phyloP scores from a whole-genome alignment of 495 filamentous ascomycete genomes.

The Podospora sp. region DNA sequence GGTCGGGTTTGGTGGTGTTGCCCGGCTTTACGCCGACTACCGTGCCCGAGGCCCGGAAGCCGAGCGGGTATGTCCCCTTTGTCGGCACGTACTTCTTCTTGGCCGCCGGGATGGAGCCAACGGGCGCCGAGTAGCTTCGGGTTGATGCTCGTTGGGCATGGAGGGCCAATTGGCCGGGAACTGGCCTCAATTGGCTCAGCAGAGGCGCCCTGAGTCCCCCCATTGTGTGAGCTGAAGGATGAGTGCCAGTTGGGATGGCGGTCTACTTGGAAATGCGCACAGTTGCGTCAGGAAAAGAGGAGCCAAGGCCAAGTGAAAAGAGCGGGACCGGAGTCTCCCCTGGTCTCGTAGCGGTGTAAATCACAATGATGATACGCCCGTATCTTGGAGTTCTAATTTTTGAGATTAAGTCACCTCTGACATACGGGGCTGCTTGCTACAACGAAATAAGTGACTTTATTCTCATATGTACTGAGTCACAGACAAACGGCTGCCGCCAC shows the following conservation, averaged over 20 bases:
- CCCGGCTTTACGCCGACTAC: conserved; percentile 92
- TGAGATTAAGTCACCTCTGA: not conserved
- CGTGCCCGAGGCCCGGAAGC: conserved; percentile 83
- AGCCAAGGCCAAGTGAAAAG: conserved; percentile 13
- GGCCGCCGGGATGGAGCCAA: conserved; percentile 64
- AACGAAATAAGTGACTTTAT: not conserved
- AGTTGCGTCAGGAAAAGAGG: conserved; percentile 3
- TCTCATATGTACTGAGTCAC: conserved; percentile 11
- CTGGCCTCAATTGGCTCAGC: conserved; percentile 36
- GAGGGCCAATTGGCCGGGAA: conserved; percentile 31
- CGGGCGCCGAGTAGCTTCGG: conserved; percentile 61
- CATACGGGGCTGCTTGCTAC: not conserved
- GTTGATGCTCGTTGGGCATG: conserved; percentile 12
- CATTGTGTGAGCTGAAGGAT: conserved; percentile 18
- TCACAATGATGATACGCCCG: conserved; percentile 6
- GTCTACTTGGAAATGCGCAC: not conserved
- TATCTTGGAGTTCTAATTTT: too few relatives aligned
- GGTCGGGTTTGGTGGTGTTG: conserved; percentile 85
- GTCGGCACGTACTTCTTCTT: conserved; percentile 90
- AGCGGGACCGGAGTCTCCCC: not conserved
- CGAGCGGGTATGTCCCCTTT: conserved; percentile 82
- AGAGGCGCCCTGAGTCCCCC: conserved; percentile 28
- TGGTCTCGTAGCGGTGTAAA: not conserved
- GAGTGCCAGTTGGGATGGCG: not conserved
- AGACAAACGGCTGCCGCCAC: not conserved